Base-by-base conservation (phyloP, 164 flowering plant species). In the Aristolochia californica region DNA sequence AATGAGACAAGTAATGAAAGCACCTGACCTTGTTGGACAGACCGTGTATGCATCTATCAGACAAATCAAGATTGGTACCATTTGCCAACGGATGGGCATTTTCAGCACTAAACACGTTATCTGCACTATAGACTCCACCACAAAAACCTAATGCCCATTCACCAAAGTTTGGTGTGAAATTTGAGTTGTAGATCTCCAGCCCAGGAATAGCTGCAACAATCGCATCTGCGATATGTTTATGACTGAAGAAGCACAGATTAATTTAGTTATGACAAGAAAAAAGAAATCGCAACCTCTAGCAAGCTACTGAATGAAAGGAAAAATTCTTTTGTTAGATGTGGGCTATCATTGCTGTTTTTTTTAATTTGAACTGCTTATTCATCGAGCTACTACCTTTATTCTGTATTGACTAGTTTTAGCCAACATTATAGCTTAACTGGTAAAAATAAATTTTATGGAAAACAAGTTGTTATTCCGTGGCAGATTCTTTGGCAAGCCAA, bases 91-190 rank as follows among this genome's bases (percentile, higher is more conserved):
- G 71, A 64, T 52, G 56, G 21, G 66, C 70, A 62, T 21, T 50
- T 45, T 56, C 13, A 12, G 56, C 55, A 60, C 53, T 58, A 50
- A 76, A 78, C 16, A 85, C 82, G 48, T 76, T 83, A 43, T 83
- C 95, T 66, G 78, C 75, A 2, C 67, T 83, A 74, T 78, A 84
- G 43, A 93, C 44, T 48, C 76, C 95, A 57, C 80, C 97, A 80
- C 96, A 89, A 69, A 85, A 93, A 5, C 96, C 96, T 70, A 90
- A 62, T 28, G 96, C 97, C 97, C 97, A 93, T 40, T 69, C 70
- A 53, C 83, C 81, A 72, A 67, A 89, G 58, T 77, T 81, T 56
- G 57, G 20, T 14, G 96, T 93, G 68, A 85, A 85, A 57, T 63
- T 21, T 3, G 99, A 90, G 62, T 90, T 87, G 58, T 68, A 86